Evolutionary conservation across 352 stramenopile genomes (phyloP), one percentile per base, ranked within the genome.

Genomic region (Pythium grandisporangium): DNA sequence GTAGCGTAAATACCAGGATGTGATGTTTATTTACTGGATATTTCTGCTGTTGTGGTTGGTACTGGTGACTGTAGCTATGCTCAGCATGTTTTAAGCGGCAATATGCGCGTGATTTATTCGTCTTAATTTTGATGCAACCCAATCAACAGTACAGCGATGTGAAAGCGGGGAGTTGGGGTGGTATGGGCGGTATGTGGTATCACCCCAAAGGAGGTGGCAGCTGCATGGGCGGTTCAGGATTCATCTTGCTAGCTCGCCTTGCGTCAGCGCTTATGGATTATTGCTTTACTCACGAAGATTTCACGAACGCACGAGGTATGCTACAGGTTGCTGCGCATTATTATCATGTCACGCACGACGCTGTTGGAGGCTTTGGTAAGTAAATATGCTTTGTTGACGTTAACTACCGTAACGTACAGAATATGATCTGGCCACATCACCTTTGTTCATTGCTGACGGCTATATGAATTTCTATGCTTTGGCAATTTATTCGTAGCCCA

Each of bases 81-180:
- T 70, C 85, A 43, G 34, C 33, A 5, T 50, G 64, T 14, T 89
- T 92, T 53, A 87, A 84, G 40, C 69, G 56, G 23, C 60, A 66
- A 32, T 82, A 89, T 38, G 78, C 78, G 0, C 59, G 78, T 19
- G 78, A 92, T 27, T 41, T 92, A 16, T 87, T 92, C 38, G 78
- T 92, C 21, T 49, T 92, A 25, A 92, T 92, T 23, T 43, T 92
- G n/a, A 89, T 89, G 78, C 78, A 92, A 35, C 78, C 78, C 2
- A 83, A 56, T 27, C 76, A 89, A 24, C 72, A 86, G 38, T 85
- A 85, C 36, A 69, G 74, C 6, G 71, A 84, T 32, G 68, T 42
- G 17, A 59, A 61, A 20, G 64, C 42, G 22, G 19, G 23, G 24
- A 42, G 61, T 21, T 60, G 48, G 29, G 29, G 49, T 13, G 26